Conservation (phyloP, 2,329 filamentous ascomycete species). For the Malbranchea zuffiana region DNA sequence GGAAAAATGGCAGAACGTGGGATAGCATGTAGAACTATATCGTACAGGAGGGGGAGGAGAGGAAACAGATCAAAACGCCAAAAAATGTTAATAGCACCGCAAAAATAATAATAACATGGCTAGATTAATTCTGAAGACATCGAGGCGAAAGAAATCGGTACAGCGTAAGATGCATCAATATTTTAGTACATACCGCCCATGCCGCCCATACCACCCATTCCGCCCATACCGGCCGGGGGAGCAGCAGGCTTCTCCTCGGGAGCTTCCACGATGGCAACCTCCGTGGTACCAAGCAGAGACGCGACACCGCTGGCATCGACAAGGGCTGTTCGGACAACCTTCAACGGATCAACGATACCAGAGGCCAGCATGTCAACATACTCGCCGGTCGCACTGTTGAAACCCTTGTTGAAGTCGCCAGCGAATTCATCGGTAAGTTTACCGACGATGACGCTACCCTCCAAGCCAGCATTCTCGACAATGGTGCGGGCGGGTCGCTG, state of each 20-base stretch:
- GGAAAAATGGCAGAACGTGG: background rate
- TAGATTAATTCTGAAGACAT: constrained; percentile 12
- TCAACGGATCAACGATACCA: constrained; percentile 97
- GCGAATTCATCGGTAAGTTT: constrained; percentile 94
- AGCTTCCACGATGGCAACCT: constrained; percentile 95
- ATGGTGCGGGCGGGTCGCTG: constrained; percentile 89
- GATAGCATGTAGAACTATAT: background rate
- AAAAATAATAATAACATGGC: constrained; percentile 6
- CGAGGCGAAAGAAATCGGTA: constrained; percentile 9
- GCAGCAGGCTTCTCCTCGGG: constrained; percentile 74
- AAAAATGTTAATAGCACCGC: constrained; percentile 3
- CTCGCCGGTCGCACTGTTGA: constrained; percentile 91
- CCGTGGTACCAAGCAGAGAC: constrained; percentile 91
- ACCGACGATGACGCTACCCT: constrained; percentile 92
- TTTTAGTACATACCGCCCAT: constrained; percentile 56
- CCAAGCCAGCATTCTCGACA: constrained; percentile 92
- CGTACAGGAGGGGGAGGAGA: background rate
- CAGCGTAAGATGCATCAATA: constrained; percentile 8
- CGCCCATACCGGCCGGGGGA: constrained; percentile 40
- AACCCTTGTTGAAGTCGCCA: constrained; percentile 93
- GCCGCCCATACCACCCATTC: constrained; percentile 54
- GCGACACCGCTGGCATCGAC: constrained; percentile 93
- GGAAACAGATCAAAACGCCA: constrained; percentile 2
- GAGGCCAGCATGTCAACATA: constrained; percentile 97
- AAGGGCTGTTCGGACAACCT: constrained; percentile 95